These are phyloP conservation scores for Mrakia gelida DNA, from an alignment of 768 basidiomycete genomes.

Conservation along the genomic window DNA sequence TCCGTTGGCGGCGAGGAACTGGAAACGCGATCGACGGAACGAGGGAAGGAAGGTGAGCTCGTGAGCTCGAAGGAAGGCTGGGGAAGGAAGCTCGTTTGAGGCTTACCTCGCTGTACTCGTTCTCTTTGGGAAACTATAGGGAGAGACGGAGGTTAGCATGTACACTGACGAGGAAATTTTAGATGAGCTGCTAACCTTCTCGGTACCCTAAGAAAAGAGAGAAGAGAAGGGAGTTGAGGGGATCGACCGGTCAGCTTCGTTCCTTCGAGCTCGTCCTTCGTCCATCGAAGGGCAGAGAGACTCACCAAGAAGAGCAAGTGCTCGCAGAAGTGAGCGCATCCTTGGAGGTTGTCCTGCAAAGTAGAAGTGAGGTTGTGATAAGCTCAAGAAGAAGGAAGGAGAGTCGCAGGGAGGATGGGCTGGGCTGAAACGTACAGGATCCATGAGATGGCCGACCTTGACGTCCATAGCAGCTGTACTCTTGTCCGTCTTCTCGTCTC, in stretches of 20 bases:
- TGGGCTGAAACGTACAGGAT: constrained; percentile 62
- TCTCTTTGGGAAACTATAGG: constrained; percentile 79
- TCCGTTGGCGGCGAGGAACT: constrained; percentile 55
- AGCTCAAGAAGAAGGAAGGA: background rate
- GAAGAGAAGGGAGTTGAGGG: background rate
- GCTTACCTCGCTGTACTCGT: constrained; percentile 81
- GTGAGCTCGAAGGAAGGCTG: background rate
- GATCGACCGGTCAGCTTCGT: constrained; percentile 9
- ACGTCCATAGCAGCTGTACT: constrained; percentile 92
- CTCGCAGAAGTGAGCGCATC: constrained; percentile 33
- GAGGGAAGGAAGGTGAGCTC: constrained; percentile 10
- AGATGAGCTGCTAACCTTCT: constrained; percentile 11
- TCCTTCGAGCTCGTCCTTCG: background rate
- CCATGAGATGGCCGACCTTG: constrained; percentile 85
- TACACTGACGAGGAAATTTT: background rate
- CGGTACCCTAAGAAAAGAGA: constrained; percentile 20
- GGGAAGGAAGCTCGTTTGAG: background rate
- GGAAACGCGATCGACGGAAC: background rate
- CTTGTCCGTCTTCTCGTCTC: constrained; percentile 83
- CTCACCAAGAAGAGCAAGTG: constrained; percentile 30
- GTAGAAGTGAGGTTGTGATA: background rate
- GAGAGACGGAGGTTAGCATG: background rate
- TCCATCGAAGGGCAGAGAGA: background rate
- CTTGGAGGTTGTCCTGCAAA: constrained; percentile 6
- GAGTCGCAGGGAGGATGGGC: too few relatives aligned